phyloP scores from a whole-genome alignment of 345 rosid species.

The Aurinia saxatilis region DNA sequence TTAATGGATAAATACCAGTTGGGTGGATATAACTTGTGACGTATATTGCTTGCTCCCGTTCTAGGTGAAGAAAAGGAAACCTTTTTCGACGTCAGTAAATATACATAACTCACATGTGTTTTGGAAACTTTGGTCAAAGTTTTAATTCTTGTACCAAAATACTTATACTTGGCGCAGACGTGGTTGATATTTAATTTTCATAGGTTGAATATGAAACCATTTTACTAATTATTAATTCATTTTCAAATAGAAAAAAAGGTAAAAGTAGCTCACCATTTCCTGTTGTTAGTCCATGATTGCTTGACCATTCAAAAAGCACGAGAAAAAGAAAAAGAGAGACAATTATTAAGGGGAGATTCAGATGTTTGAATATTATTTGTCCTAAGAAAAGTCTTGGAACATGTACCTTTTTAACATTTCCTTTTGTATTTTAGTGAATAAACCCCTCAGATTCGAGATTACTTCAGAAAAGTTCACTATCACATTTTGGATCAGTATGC shows the following conservation, averaged over 20 bases:
- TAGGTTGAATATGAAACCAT: conserved; percentile 3
- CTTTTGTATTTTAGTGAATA: too few relatives aligned
- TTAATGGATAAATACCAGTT: not conserved
- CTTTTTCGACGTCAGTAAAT: not conserved
- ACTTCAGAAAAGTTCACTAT: too few relatives aligned
- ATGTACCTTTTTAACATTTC: not conserved
- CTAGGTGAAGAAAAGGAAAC: not conserved
- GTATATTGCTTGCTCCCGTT: not conserved
- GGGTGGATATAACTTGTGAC: not conserved
- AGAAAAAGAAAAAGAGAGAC: not conserved
- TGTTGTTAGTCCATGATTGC: conserved; percentile 22
- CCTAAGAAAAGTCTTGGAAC: not conserved
- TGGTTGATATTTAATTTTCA: not conserved
- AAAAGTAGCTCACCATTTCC: conserved; percentile 16
- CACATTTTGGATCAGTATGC: not conserved
- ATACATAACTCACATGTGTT: not conserved
- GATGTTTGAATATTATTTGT: not conserved
- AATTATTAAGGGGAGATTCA: not conserved
- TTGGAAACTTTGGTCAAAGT: not conserved
- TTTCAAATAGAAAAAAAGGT: not conserved
- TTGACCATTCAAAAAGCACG: conserved; percentile 22
- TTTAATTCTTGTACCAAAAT: not conserved
- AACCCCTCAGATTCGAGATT: not conserved
- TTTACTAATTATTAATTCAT: not conserved
- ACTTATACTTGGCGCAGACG: not conserved